Percentiles rank a stretch among this genome's conserved stretches.
These are phyloP conservation scores for Clonostachys rosea DNA, from an alignment of 2,329 filamentous ascomycete genomes.

Conservation along the genomic window DNA sequence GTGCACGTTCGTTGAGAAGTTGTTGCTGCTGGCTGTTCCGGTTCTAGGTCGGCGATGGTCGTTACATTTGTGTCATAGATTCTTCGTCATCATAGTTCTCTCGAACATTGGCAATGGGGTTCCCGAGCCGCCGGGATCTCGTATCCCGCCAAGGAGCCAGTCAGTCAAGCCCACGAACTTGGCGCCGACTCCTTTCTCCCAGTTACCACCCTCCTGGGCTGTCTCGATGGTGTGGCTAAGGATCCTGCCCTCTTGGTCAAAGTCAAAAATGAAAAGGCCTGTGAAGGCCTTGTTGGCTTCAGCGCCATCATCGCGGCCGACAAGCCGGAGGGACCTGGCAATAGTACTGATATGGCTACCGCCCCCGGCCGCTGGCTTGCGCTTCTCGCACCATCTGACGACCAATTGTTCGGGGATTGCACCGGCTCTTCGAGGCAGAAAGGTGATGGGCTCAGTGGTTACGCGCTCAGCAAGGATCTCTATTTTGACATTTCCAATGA, in stretches of 20 bases:
- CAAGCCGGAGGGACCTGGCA: constrained; percentile 32
- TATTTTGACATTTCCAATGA: constrained; percentile 85
- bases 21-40: too few species aligned
- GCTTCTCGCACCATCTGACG: constrained; percentile 72
- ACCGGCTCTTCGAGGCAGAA: constrained; percentile 43
- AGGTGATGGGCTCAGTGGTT: constrained; percentile 51
- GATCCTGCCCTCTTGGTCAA: constrained; percentile 81
- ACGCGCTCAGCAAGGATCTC: constrained; percentile 89
- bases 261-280: constrained; percentile 92
- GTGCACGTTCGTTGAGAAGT: too few species aligned
- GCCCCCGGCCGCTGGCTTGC: constrained; percentile 16
- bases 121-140: constrained; percentile 20
- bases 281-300: constrained; percentile 74
- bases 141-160: constrained; percentile 81
- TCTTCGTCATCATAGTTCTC: constrained; percentile 7
- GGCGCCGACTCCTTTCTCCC: constrained; percentile 75
- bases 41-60: too few species aligned
- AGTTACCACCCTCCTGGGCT: constrained; percentile 76
- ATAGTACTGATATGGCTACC: constrained; percentile 17
- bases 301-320: constrained; percentile 9
- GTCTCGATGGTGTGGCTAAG: constrained; percentile 91
- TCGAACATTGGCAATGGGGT: constrained; percentile 26
- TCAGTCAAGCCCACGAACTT: constrained; percentile 90
- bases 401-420: constrained; percentile 74
- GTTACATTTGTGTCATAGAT: too few species aligned